Conservation (phyloP, 2,329 filamentous ascomycete genomes). For the Metarhizium humberi region DNA sequence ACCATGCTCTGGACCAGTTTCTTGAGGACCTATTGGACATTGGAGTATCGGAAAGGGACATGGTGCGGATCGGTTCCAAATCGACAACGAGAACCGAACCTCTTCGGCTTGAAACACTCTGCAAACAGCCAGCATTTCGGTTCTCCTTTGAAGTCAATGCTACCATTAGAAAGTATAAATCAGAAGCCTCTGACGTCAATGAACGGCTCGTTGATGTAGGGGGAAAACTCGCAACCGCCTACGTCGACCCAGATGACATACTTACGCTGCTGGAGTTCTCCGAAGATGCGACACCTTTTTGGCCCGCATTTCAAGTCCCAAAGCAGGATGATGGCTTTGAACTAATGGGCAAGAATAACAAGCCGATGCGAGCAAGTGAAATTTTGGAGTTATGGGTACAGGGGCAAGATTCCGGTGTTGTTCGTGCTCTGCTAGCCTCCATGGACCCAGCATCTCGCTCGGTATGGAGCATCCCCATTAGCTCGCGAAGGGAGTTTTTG, state of each 20-base stretch:
- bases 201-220: conserved; percentile 17
- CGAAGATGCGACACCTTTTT: conserved; percentile 38
- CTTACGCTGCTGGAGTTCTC: conserved; percentile 42
- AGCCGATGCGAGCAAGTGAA: conserved; percentile 21
- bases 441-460: not conserved
- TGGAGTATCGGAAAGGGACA: conserved; percentile 37
- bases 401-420: not conserved
- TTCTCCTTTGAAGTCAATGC: conserved; percentile 10
- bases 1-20: conserved; percentile 59
- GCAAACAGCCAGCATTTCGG: not conserved
- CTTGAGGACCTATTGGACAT: conserved; percentile 53
- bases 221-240: conserved; percentile 3
- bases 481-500: conserved; percentile 25
- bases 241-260: conserved; percentile 12
- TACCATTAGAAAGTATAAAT: conserved; percentile 32
- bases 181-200: not conserved
- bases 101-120: conserved; percentile 36
- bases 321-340: conserved; percentile 33
- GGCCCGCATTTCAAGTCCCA: conserved; percentile 47
- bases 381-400: conserved; percentile 14
- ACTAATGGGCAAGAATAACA: conserved; percentile 35
- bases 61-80: conserved; percentile 58
- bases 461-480: not conserved
- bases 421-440: not conserved
- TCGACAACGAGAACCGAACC: conserved; percentile 35